Conservation (phyloP, 768 basidiomycete species). For the Leccinum longicurvipes region DNA sequence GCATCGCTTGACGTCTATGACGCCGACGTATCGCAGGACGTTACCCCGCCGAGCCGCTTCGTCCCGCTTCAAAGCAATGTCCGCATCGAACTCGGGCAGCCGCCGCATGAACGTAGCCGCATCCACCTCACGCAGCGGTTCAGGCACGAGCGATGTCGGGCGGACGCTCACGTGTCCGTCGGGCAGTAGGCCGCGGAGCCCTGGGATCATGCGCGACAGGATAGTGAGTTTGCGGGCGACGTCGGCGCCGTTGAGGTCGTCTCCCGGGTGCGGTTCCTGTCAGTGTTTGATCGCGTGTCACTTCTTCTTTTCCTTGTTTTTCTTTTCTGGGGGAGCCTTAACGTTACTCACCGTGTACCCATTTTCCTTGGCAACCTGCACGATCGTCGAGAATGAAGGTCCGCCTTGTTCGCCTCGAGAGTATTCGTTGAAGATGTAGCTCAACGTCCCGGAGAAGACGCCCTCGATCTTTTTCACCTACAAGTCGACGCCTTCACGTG, state of each 20-base stretch:
- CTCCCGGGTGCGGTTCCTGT: slow-evolving; percentile 95
- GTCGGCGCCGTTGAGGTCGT: slow-evolving; percentile 95
- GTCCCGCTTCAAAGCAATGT: slow-evolving; percentile 72
- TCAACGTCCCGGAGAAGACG: slow-evolving; percentile 96
- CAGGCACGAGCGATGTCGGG: slow-evolving; percentile 84
- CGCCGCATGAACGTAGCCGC: slow-evolving; percentile 82
- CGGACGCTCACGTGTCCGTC: slow-evolving; percentile 77
- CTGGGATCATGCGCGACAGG: slow-evolving; percentile 74
- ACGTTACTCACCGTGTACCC: slow-evolving; percentile 78
- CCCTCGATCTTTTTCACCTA: slow-evolving; percentile 91
- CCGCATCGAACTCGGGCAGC: slow-evolving; percentile 77
- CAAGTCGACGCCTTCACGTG: background rate
- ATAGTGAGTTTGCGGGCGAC: slow-evolving; percentile 98
- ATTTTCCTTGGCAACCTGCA: slow-evolving; percentile 81
- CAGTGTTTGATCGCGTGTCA: slow-evolving; percentile 26
- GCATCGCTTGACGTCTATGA: slow-evolving; percentile 71
- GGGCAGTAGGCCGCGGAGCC: slow-evolving; percentile 51
- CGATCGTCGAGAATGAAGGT: slow-evolving; percentile 84
- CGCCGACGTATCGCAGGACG: slow-evolving; percentile 91
- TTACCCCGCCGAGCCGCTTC: slow-evolving; percentile 77
- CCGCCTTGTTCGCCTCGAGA: slow-evolving; percentile 64
- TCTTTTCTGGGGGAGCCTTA: background rate
- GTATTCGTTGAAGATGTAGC: slow-evolving; percentile 99
- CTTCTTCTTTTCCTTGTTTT: background rate
- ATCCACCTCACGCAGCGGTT: slow-evolving; percentile 62